Conservation (phyloP, 768 basidiomycete species). For the Suillus subluteus region DNA sequence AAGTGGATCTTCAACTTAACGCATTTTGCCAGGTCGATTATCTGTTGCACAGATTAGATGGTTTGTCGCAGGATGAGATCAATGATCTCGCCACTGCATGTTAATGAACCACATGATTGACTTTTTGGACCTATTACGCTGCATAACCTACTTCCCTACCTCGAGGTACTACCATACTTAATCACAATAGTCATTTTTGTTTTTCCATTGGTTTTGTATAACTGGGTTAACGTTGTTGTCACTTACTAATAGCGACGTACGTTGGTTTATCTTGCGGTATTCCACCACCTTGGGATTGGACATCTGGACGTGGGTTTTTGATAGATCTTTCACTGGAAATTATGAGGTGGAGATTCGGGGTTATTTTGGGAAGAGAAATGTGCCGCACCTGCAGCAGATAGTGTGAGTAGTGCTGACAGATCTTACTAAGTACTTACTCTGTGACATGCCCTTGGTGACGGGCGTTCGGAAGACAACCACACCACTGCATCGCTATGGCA, state of each 20-base stretch:
- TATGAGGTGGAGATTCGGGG: neutral
- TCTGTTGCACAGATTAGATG: slow-evolving; percentile 87
- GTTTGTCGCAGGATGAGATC: slow-evolving; percentile 79
- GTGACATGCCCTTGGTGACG: neutral
- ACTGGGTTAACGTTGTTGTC: no score
- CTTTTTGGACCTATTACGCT: no score
- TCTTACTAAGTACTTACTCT: neutral
- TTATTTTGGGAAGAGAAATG: neutral
- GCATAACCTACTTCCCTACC: neutral
- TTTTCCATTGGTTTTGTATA: no score
- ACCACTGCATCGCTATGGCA: neutral
- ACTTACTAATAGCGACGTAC: no score
- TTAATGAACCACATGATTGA: neutral
- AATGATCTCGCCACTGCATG: slow-evolving; percentile 51
- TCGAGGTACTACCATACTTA: slow-evolving; percentile 1
- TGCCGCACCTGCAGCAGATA: neutral
- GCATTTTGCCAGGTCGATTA: slow-evolving; percentile 79
- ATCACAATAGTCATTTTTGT: neutral
- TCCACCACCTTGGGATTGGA: neutral
- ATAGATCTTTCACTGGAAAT: neutral
- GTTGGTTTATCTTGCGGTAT: neutral
- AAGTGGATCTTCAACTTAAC: neutral
- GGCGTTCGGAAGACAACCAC: neutral
- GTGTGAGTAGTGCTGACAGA: neutral
- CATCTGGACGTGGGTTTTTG: neutral